Conservation (phyloP, 148 eudicot species). For the Diospyros kaki region DNA sequence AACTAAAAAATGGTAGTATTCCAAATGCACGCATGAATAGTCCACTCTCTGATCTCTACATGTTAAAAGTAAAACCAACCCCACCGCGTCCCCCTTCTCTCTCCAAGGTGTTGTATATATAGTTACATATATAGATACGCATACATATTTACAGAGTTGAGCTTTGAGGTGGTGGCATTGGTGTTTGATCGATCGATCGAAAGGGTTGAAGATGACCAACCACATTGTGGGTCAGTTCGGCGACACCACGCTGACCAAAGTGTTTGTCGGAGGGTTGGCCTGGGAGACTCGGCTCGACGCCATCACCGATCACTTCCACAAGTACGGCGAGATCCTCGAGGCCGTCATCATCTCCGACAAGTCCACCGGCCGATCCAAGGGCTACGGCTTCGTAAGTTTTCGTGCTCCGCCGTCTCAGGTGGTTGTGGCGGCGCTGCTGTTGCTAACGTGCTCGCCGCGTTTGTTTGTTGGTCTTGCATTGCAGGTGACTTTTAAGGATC, state of each 20-base stretch:
- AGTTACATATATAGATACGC: not conserved
- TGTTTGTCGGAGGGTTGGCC: constrained; percentile 89
- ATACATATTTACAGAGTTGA: not conserved
- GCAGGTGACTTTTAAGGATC: constrained; percentile 87
- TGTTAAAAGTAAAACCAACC: not conserved
- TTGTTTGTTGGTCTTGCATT: constrained; percentile 15
- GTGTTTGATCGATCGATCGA: too few species aligned
- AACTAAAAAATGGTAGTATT: too few species aligned
- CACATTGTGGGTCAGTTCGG: constrained; percentile 41
- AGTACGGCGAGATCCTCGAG: constrained; percentile 78
- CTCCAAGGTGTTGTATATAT: not conserved
- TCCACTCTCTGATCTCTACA: too few species aligned
- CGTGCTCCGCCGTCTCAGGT: not conserved
- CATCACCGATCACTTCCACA: constrained; percentile 60
- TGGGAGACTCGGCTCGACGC: constrained; percentile 89
- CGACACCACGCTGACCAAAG: constrained; percentile 80
- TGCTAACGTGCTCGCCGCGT: not conserved
- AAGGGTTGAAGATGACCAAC: constrained; percentile 34
- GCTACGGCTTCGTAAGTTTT: constrained; percentile 82
- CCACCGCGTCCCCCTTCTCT: not conserved
- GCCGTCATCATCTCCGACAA: constrained; percentile 88
- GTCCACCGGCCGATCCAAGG: constrained; percentile 88
- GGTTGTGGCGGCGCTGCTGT: too few species aligned
- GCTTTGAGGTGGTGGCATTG: not conserved
- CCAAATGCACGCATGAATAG: too few species aligned